Percentiles rank a stretch among this genome's conserved stretches.
These are phyloP conservation scores for Albugo candida DNA, from an alignment of 352 stramenopile genomes.

Conservation along the genomic window DNA sequence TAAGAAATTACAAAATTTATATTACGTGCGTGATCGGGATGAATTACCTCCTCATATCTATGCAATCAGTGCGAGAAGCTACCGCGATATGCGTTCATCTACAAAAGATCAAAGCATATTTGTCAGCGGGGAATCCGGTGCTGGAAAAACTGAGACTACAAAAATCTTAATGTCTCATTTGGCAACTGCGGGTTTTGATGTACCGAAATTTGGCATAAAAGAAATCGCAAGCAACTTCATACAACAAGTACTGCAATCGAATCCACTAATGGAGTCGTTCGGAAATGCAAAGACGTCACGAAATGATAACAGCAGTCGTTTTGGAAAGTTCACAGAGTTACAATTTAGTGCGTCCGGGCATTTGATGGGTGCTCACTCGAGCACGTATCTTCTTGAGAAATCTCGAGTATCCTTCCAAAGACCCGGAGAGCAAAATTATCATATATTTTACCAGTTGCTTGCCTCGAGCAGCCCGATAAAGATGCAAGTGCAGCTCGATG, in stretches of 20 bases:
- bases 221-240: slow-evolving; percentile 46
- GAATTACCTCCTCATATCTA: slow-evolving; percentile 45
- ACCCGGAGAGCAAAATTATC: slow-evolving; percentile 48
- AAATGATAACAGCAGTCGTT: slow-evolving; percentile 29
- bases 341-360: slow-evolving; percentile 33
- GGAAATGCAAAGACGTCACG: slow-evolving; percentile 43
- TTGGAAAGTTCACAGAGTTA: slow-evolving; percentile 36
- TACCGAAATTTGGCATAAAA: slow-evolving; percentile 12
- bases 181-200: slow-evolving; percentile 42
- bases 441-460: slow-evolving; percentile 62
- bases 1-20: slow-evolving; percentile 41
- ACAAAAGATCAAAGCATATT: slow-evolving; percentile 67
- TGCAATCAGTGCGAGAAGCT: slow-evolving; percentile 43
- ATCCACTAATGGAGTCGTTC: slow-evolving; percentile 68
- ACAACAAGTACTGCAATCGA: slow-evolving; percentile 67
- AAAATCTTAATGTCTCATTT: slow-evolving; percentile 81
- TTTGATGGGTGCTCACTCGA: slow-evolving; percentile 51
- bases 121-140: slow-evolving; percentile 69
- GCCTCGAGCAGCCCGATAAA: slow-evolving; percentile 22
- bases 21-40: slow-evolving; percentile 33
- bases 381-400: slow-evolving; percentile 89
- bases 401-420: slow-evolving; percentile 65
- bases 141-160: slow-evolving; percentile 78
- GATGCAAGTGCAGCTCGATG: slow-evolving; percentile 37
- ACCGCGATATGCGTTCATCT: slow-evolving; percentile 39